Base-by-base conservation (phyloP, 169 alveolate genomes). In the Plasmodium vinckei region DNA sequence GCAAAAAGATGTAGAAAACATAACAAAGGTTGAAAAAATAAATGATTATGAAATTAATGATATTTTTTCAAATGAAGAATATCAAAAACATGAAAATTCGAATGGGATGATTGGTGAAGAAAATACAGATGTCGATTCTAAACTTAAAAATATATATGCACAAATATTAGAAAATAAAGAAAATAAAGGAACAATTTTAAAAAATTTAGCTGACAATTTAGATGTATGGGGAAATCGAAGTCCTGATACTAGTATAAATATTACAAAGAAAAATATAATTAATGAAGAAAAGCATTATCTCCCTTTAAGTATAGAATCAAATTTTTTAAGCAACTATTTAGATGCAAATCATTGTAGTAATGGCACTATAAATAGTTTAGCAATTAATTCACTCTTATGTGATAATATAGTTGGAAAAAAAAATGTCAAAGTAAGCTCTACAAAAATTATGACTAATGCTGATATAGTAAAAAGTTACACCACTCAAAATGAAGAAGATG, bases 211-310 rank as follows among this genome's bases (percentile, higher is more conserved):
- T 39, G 19, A 47, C 1, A 53, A 53, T 3, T 13, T 42, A 5
- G 56, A 75, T 47, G 33, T 19, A 7, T n/a, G 57, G 51, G 42
- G 54, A 15, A 10, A 17, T 49, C 10, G 23, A 12, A 17, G 23
- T 3, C 72, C 69, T 25, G 89, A 79, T 67, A 7, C 67, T 39
- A 25, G 33, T 23, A 67, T 84, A 61, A 17, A 57, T 9, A 6
- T n/a, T 44, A 67, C 57, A 23, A 84, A 69, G 25, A 44, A 47
- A 68, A 69, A 84, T 69, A 5, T 84, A 27, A 47, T 84, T 1
- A 47, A 46, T 44, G 91, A 84, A 72, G 91, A 57, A 49, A 70
- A 57, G 0, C 91, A 84, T 63, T 46, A 44, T 12, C 51, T 69
- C 10, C 39, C 75, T 0, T 39, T 84, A 46, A 33, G 49, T 27